Percentiles rank a stretch among this genome's conserved stretches.
Conservation (phyloP, 441 rosid genomes). For the Hura crepitans region DNA sequence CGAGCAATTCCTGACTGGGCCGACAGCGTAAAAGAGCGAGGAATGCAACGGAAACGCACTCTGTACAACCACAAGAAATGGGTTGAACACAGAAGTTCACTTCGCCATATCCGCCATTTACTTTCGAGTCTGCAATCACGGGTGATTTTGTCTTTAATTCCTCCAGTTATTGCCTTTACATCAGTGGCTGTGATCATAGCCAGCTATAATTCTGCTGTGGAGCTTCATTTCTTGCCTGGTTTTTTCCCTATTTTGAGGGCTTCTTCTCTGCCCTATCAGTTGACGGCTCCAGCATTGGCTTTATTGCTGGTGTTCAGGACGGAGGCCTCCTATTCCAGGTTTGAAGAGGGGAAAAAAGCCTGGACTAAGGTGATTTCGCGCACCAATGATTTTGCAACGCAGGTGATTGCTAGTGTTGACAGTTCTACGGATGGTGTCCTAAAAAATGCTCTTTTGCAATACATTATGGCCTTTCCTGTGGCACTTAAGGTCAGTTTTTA, state of each 20-base stretch:
- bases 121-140: slow-evolving; percentile 71
- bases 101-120: slow-evolving; percentile 74
- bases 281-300: slow-evolving; percentile 87
- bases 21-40: slow-evolving; percentile 68
- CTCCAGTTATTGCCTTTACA: slow-evolving; percentile 76
- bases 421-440: slow-evolving; percentile 43
- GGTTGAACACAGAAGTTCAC: slow-evolving; percentile 77
- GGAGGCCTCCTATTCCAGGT: slow-evolving; percentile 92
- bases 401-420: slow-evolving; percentile 54
- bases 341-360: slow-evolving; percentile 72
- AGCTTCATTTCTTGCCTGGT: slow-evolving; percentile 52
- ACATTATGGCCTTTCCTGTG: slow-evolving; percentile 77
- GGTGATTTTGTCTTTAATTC: slow-evolving; percentile 70
- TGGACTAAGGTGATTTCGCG: slow-evolving; percentile 74
- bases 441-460: slow-evolving; percentile 54
- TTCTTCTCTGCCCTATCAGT: slow-evolving; percentile 81
- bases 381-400: slow-evolving; percentile 66
- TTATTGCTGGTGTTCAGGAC: slow-evolving; percentile 82
- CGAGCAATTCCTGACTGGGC: slow-evolving; percentile 81
- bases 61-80: slow-evolving; percentile 72
- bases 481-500: slow-evolving; percentile 63
- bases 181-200: slow-evolving; percentile 59
- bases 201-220: slow-evolving; percentile 60
- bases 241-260: slow-evolving; percentile 64
- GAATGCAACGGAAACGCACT: slow-evolving; percentile 63